A percentile compares a stretch with the other conserved stretches of the same genome.
These are phyloP conservation scores for Cladobotryum mycophilum DNA, from an alignment of 2,329 filamentous ascomycete genomes.

Conservation along the genomic window DNA sequence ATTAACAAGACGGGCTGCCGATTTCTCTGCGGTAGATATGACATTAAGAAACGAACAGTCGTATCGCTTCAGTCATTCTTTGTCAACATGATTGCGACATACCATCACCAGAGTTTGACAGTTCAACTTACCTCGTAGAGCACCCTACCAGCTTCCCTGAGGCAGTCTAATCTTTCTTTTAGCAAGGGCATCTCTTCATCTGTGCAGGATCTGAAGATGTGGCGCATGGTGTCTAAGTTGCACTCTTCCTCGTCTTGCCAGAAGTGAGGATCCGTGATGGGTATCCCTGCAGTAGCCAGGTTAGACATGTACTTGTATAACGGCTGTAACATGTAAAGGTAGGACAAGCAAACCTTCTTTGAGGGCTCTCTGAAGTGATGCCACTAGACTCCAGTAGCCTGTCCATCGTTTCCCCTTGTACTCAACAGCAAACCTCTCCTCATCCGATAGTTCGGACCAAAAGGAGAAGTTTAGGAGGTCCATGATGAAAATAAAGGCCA, in stretches of 20 bases:
- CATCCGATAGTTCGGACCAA: slow-evolving; percentile 69
- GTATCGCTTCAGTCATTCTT: slow-evolving; percentile 53
- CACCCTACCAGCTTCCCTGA: slow-evolving; percentile 76
- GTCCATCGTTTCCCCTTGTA: slow-evolving; percentile 81
- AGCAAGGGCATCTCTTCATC: slow-evolving; percentile 83
- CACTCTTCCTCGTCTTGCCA: slow-evolving; percentile 76
- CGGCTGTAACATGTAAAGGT: not conserved
- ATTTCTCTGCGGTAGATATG: slow-evolving; percentile 66
- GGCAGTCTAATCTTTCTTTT: slow-evolving; percentile 66
- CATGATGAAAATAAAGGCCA: slow-evolving; percentile 96
- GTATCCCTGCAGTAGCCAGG: slow-evolving; percentile 52
- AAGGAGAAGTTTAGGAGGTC: slow-evolving; percentile 96
- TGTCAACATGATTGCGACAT: not conserved
- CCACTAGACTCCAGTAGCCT: slow-evolving; percentile 92
- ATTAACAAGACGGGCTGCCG: slow-evolving; percentile 81
- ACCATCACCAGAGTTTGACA: slow-evolving; percentile 3
- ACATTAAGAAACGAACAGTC: slow-evolving; percentile 67
- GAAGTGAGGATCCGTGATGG: slow-evolving; percentile 81
- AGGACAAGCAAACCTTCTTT: slow-evolving; percentile 60
- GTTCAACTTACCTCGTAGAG: slow-evolving; percentile 59
- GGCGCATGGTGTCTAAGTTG: slow-evolving; percentile 63
- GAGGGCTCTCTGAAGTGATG: slow-evolving; percentile 75
- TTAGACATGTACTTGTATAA: not conserved
- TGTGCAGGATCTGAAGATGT: slow-evolving; percentile 82
- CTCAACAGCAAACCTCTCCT: slow-evolving; percentile 73